Percentiles rank a stretch among this genome's conserved stretches.
These are phyloP conservation scores for Elongisporangium prolatum DNA, from an alignment of 352 stramenopile genomes.

Conservation along the genomic window DNA sequence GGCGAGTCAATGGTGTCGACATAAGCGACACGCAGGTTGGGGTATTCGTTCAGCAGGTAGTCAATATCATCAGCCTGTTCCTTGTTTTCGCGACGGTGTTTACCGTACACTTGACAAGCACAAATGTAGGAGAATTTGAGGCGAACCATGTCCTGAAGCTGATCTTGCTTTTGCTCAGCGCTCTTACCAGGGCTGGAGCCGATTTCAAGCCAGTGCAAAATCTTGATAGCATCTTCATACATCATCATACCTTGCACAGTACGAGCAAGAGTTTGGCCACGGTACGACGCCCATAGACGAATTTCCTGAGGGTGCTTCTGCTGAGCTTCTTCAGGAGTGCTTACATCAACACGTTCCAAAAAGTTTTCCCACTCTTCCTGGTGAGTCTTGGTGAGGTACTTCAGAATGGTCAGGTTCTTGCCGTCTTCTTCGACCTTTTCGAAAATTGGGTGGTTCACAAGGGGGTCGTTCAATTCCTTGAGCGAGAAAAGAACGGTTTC, in stretches of 20 bases:
- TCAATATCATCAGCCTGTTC: conserved; percentile 77
- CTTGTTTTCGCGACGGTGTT: conserved; percentile 62
- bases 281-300: conserved; percentile 77
- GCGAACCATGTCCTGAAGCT: conserved; percentile 81
- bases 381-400: conserved; percentile 84
- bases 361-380: conserved; percentile 86
- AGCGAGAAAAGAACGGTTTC: conserved; percentile 79
- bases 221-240: conserved; percentile 86
- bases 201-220: conserved; percentile 83
- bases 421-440: conserved; percentile 78
- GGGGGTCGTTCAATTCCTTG: conserved; percentile 72
- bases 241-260: conserved; percentile 86
- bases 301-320: conserved; percentile 71
- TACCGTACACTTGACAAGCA: conserved; percentile 80
- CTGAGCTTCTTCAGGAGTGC: conserved; percentile 62
- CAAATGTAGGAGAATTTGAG: conserved; percentile 87
- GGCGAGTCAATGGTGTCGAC: conserved; percentile 58
- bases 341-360: conserved; percentile 76
- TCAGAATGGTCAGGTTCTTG: conserved; percentile 83
- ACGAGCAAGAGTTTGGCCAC: conserved; percentile 71
- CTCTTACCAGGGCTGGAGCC: conserved; percentile 57
- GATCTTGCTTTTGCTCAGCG: conserved; percentile 71
- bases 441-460: conserved; percentile 85
- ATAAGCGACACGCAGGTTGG: conserved; percentile 82
- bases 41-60: conserved; percentile 73